Evolutionary conservation across 805 yeast species (phyloP).

Genomic region (Yarrowia sp.): DNA sequence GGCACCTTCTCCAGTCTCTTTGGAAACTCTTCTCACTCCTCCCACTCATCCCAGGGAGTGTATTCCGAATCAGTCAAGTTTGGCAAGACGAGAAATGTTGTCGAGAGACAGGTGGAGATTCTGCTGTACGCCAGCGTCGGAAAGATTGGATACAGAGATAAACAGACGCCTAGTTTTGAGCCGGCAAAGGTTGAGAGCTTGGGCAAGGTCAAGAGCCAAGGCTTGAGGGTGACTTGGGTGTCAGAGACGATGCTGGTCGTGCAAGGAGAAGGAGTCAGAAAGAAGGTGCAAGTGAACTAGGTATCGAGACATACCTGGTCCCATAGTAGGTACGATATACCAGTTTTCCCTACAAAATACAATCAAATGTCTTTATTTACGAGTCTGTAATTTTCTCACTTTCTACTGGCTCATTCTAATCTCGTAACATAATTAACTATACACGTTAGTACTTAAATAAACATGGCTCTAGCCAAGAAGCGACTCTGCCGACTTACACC

Average conservation of each 20-base stretch:
- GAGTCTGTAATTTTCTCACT: too few species aligned
- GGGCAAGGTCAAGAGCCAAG: neutral
- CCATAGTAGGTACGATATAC: too few species aligned
- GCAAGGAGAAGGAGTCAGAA: neutral
- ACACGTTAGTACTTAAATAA: constrained; percentile 17
- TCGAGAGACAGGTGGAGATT: constrained; percentile 16
- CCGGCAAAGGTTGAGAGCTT: constrained; percentile 9
- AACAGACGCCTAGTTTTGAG: constrained; percentile 1
- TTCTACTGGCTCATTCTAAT: too few species aligned
- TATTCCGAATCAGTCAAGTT: constrained; percentile 12
- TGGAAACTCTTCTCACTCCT: neutral
- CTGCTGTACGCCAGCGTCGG: constrained; percentile 3
- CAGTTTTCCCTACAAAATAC: too few species aligned
- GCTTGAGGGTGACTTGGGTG: neutral
- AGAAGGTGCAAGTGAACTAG: neutral
- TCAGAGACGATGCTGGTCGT: neutral
- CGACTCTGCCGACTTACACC: constrained; percentile 7
- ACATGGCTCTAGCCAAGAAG: constrained; percentile 1
- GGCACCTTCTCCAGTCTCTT: constrained; percentile 8
- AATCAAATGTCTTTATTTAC: too few species aligned
- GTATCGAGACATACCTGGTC: too few species aligned
- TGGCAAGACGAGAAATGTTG: neutral
- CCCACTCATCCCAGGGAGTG: neutral
- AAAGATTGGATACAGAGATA: constrained; percentile 15
- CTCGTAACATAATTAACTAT: constrained; percentile 9